Conservation (phyloP, 2,329 filamentous ascomycete genomes). For the Trichoderma semiorbis region DNA sequence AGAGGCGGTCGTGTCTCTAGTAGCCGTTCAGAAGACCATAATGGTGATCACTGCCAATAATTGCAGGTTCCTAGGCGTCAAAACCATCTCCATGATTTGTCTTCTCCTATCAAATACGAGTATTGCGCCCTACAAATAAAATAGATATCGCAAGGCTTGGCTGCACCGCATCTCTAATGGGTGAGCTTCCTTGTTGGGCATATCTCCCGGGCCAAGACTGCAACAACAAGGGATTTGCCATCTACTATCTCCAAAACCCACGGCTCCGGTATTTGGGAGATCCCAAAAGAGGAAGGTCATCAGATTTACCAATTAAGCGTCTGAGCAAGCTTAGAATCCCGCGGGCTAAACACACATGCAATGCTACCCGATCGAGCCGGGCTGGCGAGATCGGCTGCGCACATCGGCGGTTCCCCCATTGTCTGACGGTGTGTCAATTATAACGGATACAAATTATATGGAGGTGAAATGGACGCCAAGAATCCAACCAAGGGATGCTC, state of each 20-base stretch:
- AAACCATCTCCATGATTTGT: not conserved
- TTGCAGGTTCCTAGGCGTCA: not conserved
- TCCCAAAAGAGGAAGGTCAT: not conserved
- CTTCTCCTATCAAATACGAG: not conserved
- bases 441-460: not conserved
- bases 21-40: not conserved
- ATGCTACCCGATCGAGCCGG: not conserved
- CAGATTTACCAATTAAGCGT: not conserved
- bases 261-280: not conserved
- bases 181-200: slow-evolving; percentile 2
- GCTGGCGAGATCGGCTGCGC: not conserved
- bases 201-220: not conserved
- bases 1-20: accelerated
- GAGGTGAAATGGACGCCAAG: not conserved
- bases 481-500: not conserved
- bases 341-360: not conserved
- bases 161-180: not conserved
- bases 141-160: not conserved
- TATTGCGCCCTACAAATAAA: not conserved
- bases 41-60: not conserved
- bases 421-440: not conserved
- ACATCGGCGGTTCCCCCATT: not conserved
- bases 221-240: not conserved
- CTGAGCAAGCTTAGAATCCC: not conserved
- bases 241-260: not conserved